Conservation (phyloP, 2,329 filamentous ascomycete species). For the Huntiella savannae region DNA sequence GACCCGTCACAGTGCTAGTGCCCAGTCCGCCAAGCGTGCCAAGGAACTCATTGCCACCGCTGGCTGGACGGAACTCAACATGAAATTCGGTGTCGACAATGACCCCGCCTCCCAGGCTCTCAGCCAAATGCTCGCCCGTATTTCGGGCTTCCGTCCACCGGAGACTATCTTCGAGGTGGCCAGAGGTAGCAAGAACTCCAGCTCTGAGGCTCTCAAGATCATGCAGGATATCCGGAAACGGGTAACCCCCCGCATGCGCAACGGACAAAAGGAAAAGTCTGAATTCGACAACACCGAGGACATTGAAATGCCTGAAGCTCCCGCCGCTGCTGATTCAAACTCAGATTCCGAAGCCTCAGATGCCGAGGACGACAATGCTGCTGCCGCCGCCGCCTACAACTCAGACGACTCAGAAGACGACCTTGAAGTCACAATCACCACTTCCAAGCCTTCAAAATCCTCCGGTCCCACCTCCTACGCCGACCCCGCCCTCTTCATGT, state of each 20-base stretch:
- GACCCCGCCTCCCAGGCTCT: slow-evolving; percentile 50
- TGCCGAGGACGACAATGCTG: slow-evolving; percentile 20
- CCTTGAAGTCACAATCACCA: slow-evolving; percentile 52
- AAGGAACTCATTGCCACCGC: slow-evolving; percentile 56
- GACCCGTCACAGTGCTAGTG: slow-evolving; percentile 76
- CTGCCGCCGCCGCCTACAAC: slow-evolving; percentile 28
- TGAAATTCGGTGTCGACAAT: slow-evolving; percentile 56
- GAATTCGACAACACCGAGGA: slow-evolving; percentile 17
- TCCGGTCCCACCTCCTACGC: slow-evolving; percentile 45
- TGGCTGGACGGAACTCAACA: slow-evolving; percentile 56
- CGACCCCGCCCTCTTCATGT: slow-evolving; percentile 88
- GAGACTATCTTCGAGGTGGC: slow-evolving; percentile 97
- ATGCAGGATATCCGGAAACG: slow-evolving; percentile 54
- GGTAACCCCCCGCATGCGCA: slow-evolving; percentile 39
- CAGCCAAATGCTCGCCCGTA: slow-evolving; percentile 69
- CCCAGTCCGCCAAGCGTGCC: slow-evolving; percentile 72
- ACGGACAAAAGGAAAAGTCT: slow-evolving; percentile 20
- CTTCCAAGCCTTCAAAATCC: slow-evolving; percentile 24
- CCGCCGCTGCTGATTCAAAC: slow-evolving; percentile 12
- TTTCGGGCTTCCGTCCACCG: slow-evolving; percentile 71
- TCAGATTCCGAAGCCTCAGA: slow-evolving; percentile 13
- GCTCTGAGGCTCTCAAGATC: slow-evolving; percentile 49
- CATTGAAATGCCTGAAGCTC: slow-evolving; percentile 20
- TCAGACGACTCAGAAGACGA: slow-evolving; percentile 43
- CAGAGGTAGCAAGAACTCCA: slow-evolving; percentile 43